These are phyloP conservation scores for Periglandula ipomoeae DNA, from an alignment of 2,329 filamentous ascomycete species.

Conservation along the genomic window DNA sequence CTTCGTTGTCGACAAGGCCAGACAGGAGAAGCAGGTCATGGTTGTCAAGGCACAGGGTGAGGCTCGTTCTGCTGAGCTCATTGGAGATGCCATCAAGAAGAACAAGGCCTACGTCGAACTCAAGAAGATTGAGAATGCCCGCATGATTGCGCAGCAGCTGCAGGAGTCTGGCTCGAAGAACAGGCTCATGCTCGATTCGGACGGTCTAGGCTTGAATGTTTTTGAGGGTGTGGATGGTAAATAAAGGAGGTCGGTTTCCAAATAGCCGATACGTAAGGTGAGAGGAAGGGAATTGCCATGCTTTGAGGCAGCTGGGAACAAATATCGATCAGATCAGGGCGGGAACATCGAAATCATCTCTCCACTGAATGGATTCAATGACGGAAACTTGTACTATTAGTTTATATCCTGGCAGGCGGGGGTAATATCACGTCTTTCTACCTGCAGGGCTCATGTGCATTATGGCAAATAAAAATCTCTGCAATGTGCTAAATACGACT, in stretches of 20 bases:
- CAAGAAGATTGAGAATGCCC: constrained; percentile 95
- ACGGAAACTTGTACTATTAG: constrained; percentile 7
- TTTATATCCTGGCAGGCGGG: not conserved
- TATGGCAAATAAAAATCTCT: not conserved
- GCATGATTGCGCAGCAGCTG: constrained; percentile 76
- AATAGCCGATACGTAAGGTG: not conserved
- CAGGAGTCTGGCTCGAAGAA: constrained; percentile 83
- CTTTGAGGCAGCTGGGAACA: not conserved
- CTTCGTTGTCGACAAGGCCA: constrained; percentile 96
- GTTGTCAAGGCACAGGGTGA: constrained; percentile 98
- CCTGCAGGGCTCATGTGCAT: not conserved
- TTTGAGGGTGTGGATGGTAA: constrained; percentile 44
- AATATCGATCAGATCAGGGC: not conserved
- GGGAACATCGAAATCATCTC: constrained; percentile 1
- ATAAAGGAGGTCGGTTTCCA: constrained; percentile 12
- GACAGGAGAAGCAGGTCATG: constrained; percentile 98
- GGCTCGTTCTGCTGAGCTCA: constrained; percentile 92
- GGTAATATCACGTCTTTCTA: not conserved
- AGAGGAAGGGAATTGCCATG: not conserved
- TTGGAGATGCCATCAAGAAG: constrained; percentile 99
- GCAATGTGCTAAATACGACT: not conserved
- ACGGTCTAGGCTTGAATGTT: constrained; percentile 87
- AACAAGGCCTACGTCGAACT: constrained; percentile 92
- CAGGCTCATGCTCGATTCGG: constrained; percentile 85
- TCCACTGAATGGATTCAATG: constrained; percentile 4